phyloP scores from a whole-genome alignment of 2,329 filamentous ascomycete species.

The Cryphonectria carpinicola region DNA sequence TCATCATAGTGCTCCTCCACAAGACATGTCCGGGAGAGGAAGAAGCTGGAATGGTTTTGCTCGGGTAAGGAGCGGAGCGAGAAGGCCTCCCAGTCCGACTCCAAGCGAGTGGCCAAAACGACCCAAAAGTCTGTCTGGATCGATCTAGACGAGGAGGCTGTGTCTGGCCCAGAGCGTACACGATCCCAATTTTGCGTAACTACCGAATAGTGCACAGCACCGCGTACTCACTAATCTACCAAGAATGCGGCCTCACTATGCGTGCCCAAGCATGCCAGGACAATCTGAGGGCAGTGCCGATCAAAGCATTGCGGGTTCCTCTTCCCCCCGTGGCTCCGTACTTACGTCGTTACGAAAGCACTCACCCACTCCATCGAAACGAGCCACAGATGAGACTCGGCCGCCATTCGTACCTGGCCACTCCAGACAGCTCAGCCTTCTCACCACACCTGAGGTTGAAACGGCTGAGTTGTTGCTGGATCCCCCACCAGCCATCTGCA shows the following conservation, averaged over 20 bases:
- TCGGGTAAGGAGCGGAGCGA: background rate
- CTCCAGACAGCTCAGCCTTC: constrained; percentile 6
- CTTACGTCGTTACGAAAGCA: background rate
- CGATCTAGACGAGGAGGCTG: background rate
- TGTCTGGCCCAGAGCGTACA: background rate
- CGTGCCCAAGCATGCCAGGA: background rate
- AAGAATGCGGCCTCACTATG: background rate
- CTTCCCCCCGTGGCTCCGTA: background rate
- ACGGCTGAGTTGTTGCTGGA: background rate
- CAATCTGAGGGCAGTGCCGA: background rate
- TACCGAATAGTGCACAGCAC: background rate
- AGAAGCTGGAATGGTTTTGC: background rate
- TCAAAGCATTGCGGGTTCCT: background rate
- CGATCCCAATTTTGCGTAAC: background rate
- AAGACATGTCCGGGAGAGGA: background rate
- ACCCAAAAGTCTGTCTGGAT: background rate
- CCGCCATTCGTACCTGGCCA: background rate
- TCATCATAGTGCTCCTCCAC: background rate
- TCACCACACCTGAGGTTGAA: constrained; percentile 3
- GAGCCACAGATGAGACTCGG: background rate
- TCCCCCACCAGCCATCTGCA: background rate
- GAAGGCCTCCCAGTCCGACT: background rate
- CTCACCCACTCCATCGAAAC: background rate
- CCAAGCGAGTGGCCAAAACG: background rate
- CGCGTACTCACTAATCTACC: background rate